These are phyloP conservation scores for Candida arabinofermentans DNA, from an alignment of 805 yeast genomes.

Conservation along the genomic window DNA sequence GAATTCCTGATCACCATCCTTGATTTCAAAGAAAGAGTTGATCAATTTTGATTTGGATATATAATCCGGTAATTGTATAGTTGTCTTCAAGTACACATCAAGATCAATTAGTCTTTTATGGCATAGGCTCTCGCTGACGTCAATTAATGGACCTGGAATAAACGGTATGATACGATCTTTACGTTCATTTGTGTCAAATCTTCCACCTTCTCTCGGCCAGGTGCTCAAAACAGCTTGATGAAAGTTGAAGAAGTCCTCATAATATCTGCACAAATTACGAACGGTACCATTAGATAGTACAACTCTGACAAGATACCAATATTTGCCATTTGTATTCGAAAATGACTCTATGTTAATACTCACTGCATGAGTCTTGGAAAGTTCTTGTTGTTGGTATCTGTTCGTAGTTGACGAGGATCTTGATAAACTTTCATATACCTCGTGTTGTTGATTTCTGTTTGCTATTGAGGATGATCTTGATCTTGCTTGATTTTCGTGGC, in stretches of 20 bases:
- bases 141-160: conserved; percentile 93
- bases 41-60: conserved; percentile 70
- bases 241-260: conserved; percentile 93
- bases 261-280: conserved; percentile 77
- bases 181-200: conserved; percentile 64
- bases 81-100: conserved; percentile 46
- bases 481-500: too few species aligned
- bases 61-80: conserved; percentile 70
- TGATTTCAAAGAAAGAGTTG: conserved; percentile 62
- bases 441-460: conserved; percentile 12
- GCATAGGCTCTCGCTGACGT: conserved; percentile 71
- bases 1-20: conserved; percentile 58
- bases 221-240: conserved; percentile 78
- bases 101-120: conserved; percentile 52
- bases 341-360: conserved; percentile 76
- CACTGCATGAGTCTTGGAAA: conserved; percentile 33
- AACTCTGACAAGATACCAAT: conserved; percentile 78
- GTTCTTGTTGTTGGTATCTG: conserved; percentile 5
- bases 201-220: conserved; percentile 92
- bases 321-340: conserved; percentile 78
- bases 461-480: conserved; percentile 14
- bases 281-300: conserved; percentile 61
- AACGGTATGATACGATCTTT: conserved; percentile 82
- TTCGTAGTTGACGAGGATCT: conserved; percentile 15
- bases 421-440: conserved; percentile 7